A percentile compares a stretch with the other conserved stretches of the same genome.
These are phyloP conservation scores for Curvularia hawaiiensis DNA, from an alignment of 2,329 filamentous ascomycete species.

Conservation along the genomic window DNA sequence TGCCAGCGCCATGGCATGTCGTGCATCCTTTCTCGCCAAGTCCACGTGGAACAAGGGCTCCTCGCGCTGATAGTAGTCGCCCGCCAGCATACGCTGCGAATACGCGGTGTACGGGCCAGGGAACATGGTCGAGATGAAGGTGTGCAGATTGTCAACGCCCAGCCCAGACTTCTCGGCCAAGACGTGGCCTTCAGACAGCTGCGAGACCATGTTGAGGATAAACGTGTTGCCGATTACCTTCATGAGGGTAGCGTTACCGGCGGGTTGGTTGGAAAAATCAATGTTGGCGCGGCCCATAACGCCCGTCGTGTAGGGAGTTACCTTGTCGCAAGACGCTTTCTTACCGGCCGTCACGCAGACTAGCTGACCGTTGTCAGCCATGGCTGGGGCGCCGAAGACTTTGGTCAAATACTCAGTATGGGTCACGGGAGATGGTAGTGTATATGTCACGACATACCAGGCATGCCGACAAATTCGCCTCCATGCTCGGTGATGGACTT, in stretches of 20 bases:
- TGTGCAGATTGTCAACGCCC: slow-evolving; percentile 70
- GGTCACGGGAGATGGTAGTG: slow-evolving; percentile 11
- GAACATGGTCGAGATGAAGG: slow-evolving; percentile 75
- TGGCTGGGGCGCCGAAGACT: slow-evolving; percentile 73
- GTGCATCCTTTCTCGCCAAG: slow-evolving; percentile 79
- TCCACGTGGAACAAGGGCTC: slow-evolving; percentile 85
- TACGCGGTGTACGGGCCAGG: slow-evolving; percentile 78
- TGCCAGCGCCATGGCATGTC: slow-evolving; percentile 74
- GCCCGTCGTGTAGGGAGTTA: slow-evolving; percentile 72
- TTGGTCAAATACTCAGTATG: slow-evolving; percentile 24
- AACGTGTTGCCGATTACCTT: slow-evolving; percentile 90
- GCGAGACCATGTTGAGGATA: slow-evolving; percentile 80
- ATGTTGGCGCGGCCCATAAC: slow-evolving; percentile 73
- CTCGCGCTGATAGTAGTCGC: slow-evolving; percentile 76
- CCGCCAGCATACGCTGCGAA: slow-evolving; percentile 72
- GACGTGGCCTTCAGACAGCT: slow-evolving; percentile 77
- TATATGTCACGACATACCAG: slow-evolving; percentile 47
- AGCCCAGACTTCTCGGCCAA: slow-evolving; percentile 82
- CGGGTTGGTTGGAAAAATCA: slow-evolving; percentile 71
- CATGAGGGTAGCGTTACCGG: slow-evolving; percentile 70
- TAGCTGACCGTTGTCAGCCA: slow-evolving; percentile 72
- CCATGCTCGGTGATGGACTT: slow-evolving; percentile 63
- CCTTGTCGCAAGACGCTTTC: slow-evolving; percentile 62
- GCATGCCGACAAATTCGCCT: slow-evolving; percentile 75
- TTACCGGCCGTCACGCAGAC: slow-evolving; percentile 76